Percentiles rank a stretch among this genome's conserved stretches.
phyloP scores from a whole-genome alignment of 306 rosid species.

The Trifolium repens region DNA sequence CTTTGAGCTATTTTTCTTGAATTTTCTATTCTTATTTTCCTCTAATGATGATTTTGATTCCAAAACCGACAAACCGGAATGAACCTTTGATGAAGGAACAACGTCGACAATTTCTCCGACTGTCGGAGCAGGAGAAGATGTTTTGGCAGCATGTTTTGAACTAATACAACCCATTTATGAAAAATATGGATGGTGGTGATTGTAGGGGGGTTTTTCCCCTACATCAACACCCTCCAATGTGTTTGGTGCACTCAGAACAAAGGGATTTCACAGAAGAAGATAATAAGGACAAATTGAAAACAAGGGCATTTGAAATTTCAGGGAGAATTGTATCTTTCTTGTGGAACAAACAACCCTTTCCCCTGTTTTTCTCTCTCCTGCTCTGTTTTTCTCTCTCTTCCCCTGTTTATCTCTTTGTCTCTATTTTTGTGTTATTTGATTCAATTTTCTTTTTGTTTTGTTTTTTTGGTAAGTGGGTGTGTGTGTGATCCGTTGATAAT shows the following conservation, averaged over 20 bases:
- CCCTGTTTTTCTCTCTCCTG: constrained; percentile 31
- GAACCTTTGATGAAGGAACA: constrained; percentile 24
- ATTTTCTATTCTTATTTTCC: constrained; percentile 43
- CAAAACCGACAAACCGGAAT: constrained; percentile 19
- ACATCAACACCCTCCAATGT: constrained; percentile 55
- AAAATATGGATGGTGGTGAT: constrained; percentile 52
- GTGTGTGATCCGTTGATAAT: constrained; percentile 65
- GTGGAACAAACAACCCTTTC: constrained; percentile 12
- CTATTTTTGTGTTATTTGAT: constrained; percentile 11
- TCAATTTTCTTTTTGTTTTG: background rate
- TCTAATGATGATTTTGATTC: constrained; percentile 49
- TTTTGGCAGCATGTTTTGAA: constrained; percentile 58
- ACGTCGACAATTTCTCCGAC: background rate
- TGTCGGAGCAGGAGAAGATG: background rate
- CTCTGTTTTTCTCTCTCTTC: constrained; percentile 29
- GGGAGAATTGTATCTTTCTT: constrained; percentile 21
- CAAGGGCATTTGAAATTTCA: constrained; percentile 26
- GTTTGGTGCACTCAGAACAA: constrained; percentile 29
- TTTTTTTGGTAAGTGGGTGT: constrained; percentile 18
- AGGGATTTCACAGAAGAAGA: constrained; percentile 16
- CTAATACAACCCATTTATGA: constrained; percentile 87
- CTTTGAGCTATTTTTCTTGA: constrained; percentile 50
- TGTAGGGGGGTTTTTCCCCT: constrained; percentile 53
- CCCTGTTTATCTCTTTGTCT: constrained; percentile 31
- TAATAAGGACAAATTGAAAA: constrained; percentile 32